Conservation (phyloP, 371 early-diverging fungal genomes). For the Mucor saturninus region DNA sequence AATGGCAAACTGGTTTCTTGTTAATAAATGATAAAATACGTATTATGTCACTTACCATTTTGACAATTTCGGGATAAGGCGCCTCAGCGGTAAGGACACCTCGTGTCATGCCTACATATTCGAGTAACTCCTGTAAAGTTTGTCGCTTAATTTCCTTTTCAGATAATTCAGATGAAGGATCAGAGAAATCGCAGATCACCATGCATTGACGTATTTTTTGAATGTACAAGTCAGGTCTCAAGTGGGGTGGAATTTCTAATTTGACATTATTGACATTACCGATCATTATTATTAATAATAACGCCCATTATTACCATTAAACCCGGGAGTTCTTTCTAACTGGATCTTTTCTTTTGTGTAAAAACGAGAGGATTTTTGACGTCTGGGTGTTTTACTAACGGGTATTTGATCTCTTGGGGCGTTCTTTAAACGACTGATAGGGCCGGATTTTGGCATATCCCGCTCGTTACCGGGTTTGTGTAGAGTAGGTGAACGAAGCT, state of each 20-base stretch:
- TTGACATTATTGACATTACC: background rate
- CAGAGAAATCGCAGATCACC: constrained; percentile 93
- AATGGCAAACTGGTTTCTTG: constrained; percentile 69
- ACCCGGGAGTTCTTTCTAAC: constrained; percentile 74
- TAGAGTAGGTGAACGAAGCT: constrained; percentile 28
- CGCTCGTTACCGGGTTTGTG: constrained; percentile 12
- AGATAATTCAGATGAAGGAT: constrained; percentile 81
- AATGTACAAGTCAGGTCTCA: constrained; percentile 81
- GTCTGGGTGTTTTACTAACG: constrained; percentile 79
- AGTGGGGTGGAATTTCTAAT: constrained; percentile 73
- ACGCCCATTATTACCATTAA: constrained; percentile 66
- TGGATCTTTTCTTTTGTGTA: constrained; percentile 84
- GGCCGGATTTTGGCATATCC: constrained; percentile 72
- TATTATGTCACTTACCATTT: constrained; percentile 71
- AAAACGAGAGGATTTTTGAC: constrained; percentile 88
- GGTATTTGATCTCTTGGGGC: constrained; percentile 83
- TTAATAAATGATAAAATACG: background rate
- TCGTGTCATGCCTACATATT: constrained; percentile 86
- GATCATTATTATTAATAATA: background rate
- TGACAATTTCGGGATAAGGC: constrained; percentile 88
- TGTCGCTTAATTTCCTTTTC: constrained; percentile 96
- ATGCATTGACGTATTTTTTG: constrained; percentile 92
- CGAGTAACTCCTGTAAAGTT: constrained; percentile 88
- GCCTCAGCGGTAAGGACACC: constrained; percentile 86
- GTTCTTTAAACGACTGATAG: constrained; percentile 80